Base-by-base conservation (phyloP, 192 early-diverging fungal genomes). In the Mortierella alpina region DNA sequence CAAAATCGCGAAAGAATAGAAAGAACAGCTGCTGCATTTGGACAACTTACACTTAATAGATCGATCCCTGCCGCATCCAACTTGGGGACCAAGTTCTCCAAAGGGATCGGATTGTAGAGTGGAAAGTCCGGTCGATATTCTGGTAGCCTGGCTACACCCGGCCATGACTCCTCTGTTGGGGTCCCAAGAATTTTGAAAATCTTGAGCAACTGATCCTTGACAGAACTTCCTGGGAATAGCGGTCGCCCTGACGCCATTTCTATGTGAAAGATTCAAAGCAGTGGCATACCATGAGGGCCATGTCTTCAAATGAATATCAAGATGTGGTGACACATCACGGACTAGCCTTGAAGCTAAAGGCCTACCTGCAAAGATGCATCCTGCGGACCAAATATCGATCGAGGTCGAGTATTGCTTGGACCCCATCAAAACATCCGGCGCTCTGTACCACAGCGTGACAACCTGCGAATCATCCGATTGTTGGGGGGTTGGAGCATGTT, bases 171-270 rank as follows among this genome's bases (percentile, higher is more conserved):
- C 56, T 92, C 92, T 44, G 91, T 89, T 12, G 95, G 95, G 9
- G 95, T 94, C 56, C 95, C 95, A 75, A 94, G 77, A 59, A 94
- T 88, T 79, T 95, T 97, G 88, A 97, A 98, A 59, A 98, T 98
- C 52, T 93, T 89, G 42, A 93, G 69, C 31, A 99, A 70, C 76
- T 99, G 96, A 84, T 97, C 96, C 55, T 89, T 83, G 22, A 93
- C 89, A 7, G 96, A 97, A 48, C 88, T 92, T 68, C 98, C 98
- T 13, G 95, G 91, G 69, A 99, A 98, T 46, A 98, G 84, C 8
- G 96, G 96, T 50, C 94, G 89, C 44, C 97, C 96, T n/a, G 91
- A 91, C 8, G 93, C 88, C 93, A 95, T 94, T 82, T 96, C 95
- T 89, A 67, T n/a, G 23, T 9, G 15, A 62, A 39, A 64, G n/a